phyloP scores from a whole-genome alignment of 176 grass and related monocot genomes.

The Cymbopogon citratus region DNA sequence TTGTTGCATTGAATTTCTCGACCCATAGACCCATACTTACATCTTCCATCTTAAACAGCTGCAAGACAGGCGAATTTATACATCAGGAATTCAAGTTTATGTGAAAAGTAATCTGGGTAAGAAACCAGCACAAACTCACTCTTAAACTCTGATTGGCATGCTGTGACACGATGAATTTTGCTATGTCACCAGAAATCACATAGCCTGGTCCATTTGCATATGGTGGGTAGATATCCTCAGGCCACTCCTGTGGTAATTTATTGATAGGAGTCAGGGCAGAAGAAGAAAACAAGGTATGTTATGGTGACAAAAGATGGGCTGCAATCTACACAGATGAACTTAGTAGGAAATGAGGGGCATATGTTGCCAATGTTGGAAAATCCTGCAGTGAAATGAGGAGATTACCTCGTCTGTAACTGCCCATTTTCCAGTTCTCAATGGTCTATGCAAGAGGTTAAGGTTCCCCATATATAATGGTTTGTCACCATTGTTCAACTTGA shows the following conservation, averaged over 20 bases:
- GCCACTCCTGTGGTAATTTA: constrained; percentile 68
- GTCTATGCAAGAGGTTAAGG: constrained; percentile 95
- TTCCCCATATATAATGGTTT: constrained; percentile 89
- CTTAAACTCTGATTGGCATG: constrained; percentile 73
- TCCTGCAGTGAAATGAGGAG: not conserved
- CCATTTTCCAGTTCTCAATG: constrained; percentile 88
- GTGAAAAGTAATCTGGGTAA: not conserved
- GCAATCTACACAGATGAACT: not conserved
- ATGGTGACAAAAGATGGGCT: not conserved
- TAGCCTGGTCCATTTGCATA: constrained; percentile 96
- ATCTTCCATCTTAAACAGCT: constrained; percentile 99
- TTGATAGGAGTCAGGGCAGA: not conserved
- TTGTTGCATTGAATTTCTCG: constrained; percentile 76
- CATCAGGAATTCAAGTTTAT: constrained; percentile 10
- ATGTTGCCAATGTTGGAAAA: not conserved
- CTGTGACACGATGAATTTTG: constrained; percentile 67
- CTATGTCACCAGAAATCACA: constrained; percentile 82
- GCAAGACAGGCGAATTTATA: constrained; percentile 24
- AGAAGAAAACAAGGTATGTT: not conserved
- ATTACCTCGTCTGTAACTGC: constrained; percentile 83
- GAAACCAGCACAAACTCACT: constrained; percentile 31
- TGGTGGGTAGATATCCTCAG: constrained; percentile 88
- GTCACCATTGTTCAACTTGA: constrained; percentile 41
- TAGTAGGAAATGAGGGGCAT: not conserved
- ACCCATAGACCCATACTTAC: constrained; percentile 96